Percentiles rank a stretch among this genome's conserved stretches.
These are phyloP conservation scores for Platanus orientalis DNA, from an alignment of 164 flowering plant genomes.

Conservation along the genomic window DNA sequence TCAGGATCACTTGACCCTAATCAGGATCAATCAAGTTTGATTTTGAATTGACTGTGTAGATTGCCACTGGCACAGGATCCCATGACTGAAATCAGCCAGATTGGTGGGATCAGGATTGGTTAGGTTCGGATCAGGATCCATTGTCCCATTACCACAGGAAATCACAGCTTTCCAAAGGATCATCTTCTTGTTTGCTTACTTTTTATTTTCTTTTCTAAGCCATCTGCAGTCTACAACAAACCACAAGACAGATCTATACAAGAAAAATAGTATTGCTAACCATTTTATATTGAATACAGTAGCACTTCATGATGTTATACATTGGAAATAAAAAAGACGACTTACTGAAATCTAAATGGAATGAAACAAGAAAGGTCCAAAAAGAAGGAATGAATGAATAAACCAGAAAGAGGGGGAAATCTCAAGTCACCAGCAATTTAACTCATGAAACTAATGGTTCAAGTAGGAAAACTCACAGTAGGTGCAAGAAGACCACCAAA, in stretches of 20 bases:
- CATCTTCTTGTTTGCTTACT: no score
- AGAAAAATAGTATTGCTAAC: no score
- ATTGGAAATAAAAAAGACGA: not conserved
- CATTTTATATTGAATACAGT: not conserved
- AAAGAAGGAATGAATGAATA: not conserved
- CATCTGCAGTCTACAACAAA: not conserved
- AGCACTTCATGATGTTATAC: not conserved
- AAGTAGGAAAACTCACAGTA: conserved; percentile 50
- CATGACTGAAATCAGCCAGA: no score
- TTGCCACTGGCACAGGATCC: no score
- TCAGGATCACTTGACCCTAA: no score
- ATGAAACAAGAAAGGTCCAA: not conserved
- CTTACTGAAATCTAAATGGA: not conserved
- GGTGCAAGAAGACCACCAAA: conserved; percentile 98
- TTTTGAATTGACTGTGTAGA: no score
- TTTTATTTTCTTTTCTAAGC: no score
- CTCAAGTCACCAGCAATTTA: not conserved
- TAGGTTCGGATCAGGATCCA: no score
- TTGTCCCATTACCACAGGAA: no score
- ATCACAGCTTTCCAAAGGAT: no score
- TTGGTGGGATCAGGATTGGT: no score
- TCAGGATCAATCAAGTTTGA: no score
- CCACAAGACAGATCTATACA: not conserved
- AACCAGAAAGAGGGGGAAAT: not conserved
- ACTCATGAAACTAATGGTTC: not conserved